Evolutionary conservation across 2,329 filamentous ascomycete species (phyloP).

Genomic region (Arachnopeziza araneosa): DNA sequence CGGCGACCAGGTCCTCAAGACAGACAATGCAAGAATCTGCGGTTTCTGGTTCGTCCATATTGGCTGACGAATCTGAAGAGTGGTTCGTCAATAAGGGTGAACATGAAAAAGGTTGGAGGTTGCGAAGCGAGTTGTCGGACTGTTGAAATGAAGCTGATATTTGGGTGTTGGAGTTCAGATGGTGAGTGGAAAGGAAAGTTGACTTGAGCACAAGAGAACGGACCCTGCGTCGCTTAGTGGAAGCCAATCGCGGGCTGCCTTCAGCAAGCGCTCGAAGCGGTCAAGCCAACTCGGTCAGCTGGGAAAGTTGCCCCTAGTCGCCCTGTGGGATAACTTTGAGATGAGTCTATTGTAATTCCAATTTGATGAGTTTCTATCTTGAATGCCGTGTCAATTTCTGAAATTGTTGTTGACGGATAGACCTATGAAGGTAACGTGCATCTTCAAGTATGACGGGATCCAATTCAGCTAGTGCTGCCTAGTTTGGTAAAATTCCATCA

Average conservation of each 20-base stretch:
- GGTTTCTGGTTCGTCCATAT: conserved; percentile 47
- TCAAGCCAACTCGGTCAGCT: not conserved
- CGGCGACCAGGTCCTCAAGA: conserved; percentile 50
- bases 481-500: not conserved
- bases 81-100: conserved; percentile 9
- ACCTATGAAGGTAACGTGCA: not conserved
- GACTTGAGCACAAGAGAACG: no score
- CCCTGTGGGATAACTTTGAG: conserved; percentile 3
- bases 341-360: conserved; percentile 10
- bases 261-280: not conserved
- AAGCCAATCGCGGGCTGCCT: no score
- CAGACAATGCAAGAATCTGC: conserved; percentile 67
- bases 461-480: not conserved
- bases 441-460: not conserved
- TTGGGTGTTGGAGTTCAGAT: not conserved
- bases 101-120: conserved; percentile 25
- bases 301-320: not conserved
- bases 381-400: not conserved
- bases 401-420: not conserved
- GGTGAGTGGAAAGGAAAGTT: not conserved
- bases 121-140: not conserved
- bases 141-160: not conserved
- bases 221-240: no score
- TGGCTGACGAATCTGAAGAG: conserved; percentile 18
- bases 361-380: not conserved